Evolutionary conservation across 169 alveolate genomes (phyloP), one percentile per base, ranked within the genome.

Genomic region (Cystoisospora suis): DNA sequence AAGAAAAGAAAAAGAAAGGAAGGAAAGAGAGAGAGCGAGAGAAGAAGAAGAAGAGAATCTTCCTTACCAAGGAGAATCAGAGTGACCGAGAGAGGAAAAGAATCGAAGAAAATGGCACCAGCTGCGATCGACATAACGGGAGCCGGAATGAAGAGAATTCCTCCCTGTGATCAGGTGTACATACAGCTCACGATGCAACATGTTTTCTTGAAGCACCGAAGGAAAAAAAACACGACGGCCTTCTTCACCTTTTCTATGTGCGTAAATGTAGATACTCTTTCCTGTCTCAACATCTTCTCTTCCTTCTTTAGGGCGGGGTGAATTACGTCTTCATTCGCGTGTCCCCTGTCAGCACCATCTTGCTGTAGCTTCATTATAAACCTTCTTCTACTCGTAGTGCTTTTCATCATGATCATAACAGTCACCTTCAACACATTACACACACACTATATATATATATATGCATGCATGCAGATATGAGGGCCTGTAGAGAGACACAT

Each of bases 51-150:
- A 72, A 5, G 15, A 9, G 9, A 9, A n/a, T 27, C 38, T 4
- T 2, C 42, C 83, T 72, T 17, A 72, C 83, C 83, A 29, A 6
- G 36, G 83, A 72, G 83, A 72, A 72, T 72, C 36, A 72, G 83
- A 56, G 12, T 17, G 32, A 40, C 53, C 0, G 83, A 27, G 32
- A 72, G 53, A 3, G 42, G 53, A 17, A 72, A 34, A 56, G 15
- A 2, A 38, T 72, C 58, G 3, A 56, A 20, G 53, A 72, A 72
- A 38, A 72, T n/a, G 0, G 83, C 56, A 56, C 83, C 83, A 1
- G 83, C 83, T 0, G 83, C 83, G 36, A 72, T 53, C 23, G 83
- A 72, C 83, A 72, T 72, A 27, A 72, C 32, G 0, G 83, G 83
- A 29, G 83, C 83, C 1, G 83, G 83, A 17, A 72, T 38, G 34